Evolutionary conservation across 2,329 filamentous ascomycete genomes (phyloP).

Genomic region (Mycosphaerella arachidis): DNA sequence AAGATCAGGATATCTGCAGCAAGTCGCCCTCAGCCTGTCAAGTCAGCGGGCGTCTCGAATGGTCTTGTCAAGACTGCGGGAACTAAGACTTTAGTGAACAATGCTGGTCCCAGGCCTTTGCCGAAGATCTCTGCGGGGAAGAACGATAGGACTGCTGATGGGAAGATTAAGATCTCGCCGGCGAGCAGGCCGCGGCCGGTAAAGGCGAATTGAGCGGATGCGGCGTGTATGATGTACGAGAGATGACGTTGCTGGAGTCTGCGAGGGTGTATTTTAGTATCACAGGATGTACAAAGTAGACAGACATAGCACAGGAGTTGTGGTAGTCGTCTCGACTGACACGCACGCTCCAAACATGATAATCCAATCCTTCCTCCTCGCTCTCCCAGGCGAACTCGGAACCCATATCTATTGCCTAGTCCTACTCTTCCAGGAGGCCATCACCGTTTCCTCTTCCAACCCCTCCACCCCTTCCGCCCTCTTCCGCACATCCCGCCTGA

Average conservation of each 20-base stretch:
- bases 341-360: conserved; percentile 20
- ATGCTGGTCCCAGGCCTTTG: conserved; percentile 1
- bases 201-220: neutral
- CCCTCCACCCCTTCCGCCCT: too few species aligned
- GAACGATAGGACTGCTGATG: conserved; percentile 15
- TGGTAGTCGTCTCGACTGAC: too few species aligned
- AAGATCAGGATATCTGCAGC: conserved; percentile 16
- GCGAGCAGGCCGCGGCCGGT: conserved; percentile 19
- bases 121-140: conserved; percentile 6
- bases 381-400: too few species aligned
- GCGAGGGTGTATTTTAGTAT: neutral
- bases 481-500: too few species aligned
- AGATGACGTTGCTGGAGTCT: neutral
- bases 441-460: too few species aligned
- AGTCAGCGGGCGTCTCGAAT: conserved; percentile 2
- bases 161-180: conserved; percentile 21
- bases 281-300: neutral
- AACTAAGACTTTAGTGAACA: conserved; percentile 3
- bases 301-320: neutral
- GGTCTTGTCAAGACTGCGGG: neutral
- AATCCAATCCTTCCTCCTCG: too few species aligned
- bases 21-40: conserved; percentile 8
- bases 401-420: too few species aligned
- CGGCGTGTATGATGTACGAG: neutral
- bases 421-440: too few species aligned